Percentiles rank a stretch among this genome's conserved stretches.
phyloP scores from a whole-genome alignment of 2,329 filamentous ascomycete genomes.

The Sporothrix curviconia region DNA sequence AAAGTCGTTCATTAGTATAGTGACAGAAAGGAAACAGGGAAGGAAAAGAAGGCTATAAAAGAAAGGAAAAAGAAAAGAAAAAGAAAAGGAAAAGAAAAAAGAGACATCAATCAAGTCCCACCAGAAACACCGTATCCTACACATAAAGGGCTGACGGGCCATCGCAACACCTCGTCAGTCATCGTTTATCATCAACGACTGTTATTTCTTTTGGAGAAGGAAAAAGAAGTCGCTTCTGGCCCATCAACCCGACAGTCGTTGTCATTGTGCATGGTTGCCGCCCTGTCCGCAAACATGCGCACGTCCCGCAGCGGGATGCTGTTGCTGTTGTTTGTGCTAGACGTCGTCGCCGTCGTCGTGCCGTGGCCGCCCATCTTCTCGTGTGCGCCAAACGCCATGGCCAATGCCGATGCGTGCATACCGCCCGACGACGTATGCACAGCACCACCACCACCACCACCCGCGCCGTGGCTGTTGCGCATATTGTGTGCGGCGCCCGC shows the following conservation, averaged over 20 bases:
- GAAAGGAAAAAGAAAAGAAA: background rate
- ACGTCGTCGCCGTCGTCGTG: background rate
- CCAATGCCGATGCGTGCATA: conserved; percentile 12
- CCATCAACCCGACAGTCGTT: conserved; percentile 19
- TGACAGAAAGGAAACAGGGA: background rate
- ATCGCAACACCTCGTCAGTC: too few species aligned
- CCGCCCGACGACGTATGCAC: background rate
- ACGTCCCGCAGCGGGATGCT: conserved; percentile 42
- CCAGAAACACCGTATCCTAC: background rate
- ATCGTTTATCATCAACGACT: too few species aligned
- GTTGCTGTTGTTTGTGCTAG: conserved; percentile 29
- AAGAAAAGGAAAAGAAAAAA: background rate
- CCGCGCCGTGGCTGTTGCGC: background rate
- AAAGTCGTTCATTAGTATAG: background rate
- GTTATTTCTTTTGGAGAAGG: background rate
- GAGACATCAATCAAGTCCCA: background rate
- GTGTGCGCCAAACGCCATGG: conserved; percentile 9
- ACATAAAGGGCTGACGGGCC: background rate
- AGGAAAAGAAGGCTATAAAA: background rate
- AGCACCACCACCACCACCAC: background rate
- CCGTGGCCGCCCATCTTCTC: conserved; percentile 41
- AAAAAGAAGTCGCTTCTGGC: background rate
- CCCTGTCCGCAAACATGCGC: conserved; percentile 33
- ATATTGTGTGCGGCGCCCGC: too few species aligned
- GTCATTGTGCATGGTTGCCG: conserved; percentile 19